Evolutionary conservation across 805 yeast species (phyloP), one percentile per base, ranked within the genome.

Genomic region (Cyberlindnera sargentensis): DNA sequence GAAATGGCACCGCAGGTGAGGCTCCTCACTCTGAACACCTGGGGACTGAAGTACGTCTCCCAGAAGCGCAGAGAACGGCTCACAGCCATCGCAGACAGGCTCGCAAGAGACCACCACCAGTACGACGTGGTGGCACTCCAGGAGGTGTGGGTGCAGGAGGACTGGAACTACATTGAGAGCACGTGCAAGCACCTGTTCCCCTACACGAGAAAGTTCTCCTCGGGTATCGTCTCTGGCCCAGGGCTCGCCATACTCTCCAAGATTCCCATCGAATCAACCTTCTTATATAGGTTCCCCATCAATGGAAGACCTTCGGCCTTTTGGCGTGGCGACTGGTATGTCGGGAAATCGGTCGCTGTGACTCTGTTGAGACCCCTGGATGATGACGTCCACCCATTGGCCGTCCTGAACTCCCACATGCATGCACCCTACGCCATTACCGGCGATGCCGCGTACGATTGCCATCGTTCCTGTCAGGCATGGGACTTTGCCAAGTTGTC

Each of bases 241-340:
- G 99, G 99, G 0, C 69, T 93, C 35, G 95, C 88, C 1, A 70
- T 93, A 6, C 61, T 93, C 37, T 87, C 96, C 11, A 80, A 84
- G 50, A 75, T 84, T 48, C 96, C 97, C 3, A 88, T 93, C 32
- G 82, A 73, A 39, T 76, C 80, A 11, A 78, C 96, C 0, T 85
- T 84, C 57, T 63, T 93, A 38, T 84, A 85, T 58, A 68, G 95
- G 23, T 93, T 87, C 58, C 95, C 97, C 0, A 76, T 93, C 48
- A 93, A 91, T 61, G 99, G 99, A 2, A 70, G 96, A 41, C 95
- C 98, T 2, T 78, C 88, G 35, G 99, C 99, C 1, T 82, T 93
- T 50, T 83, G 78, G 67, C 69, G 98, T 46, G 99, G 99, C 32
- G 99, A 93, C 61, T 93, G 97, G 96, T 87, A 77, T 52, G 99